These are phyloP conservation scores for Ustilago xerochloae DNA, from an alignment of 1,284 basidiomycete genomes.

Conservation along the genomic window DNA sequence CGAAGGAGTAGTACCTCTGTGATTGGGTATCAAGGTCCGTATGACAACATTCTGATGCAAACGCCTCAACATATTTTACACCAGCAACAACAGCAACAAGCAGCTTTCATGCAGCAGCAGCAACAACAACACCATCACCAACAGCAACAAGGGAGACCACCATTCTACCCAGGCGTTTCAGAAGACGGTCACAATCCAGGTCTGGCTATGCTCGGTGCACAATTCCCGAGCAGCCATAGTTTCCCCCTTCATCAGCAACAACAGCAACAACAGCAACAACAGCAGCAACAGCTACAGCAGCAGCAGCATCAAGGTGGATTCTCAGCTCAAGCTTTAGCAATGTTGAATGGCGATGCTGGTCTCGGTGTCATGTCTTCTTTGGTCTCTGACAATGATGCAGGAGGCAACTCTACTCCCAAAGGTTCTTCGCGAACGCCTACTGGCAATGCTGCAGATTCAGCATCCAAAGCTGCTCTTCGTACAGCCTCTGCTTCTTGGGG, in stretches of 20 bases:
- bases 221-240: slow-evolving; percentile 55
- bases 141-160: slow-evolving; percentile 17
- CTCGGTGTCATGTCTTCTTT: slow-evolving; percentile 21
- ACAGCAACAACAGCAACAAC: slow-evolving; percentile 9
- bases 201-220: slow-evolving; percentile 40
- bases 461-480: neutral
- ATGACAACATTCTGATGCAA: slow-evolving; percentile 28
- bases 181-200: slow-evolving; percentile 16
- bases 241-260: slow-evolving; percentile 26
- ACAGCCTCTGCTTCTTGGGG: neutral
- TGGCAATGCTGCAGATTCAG: neutral
- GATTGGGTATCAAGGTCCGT: slow-evolving; percentile 18
- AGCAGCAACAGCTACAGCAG: too few species aligned
- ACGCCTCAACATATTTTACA: slow-evolving; percentile 9
- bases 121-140: slow-evolving; percentile 10
- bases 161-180: slow-evolving; percentile 27
- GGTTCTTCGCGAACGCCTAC: slow-evolving; percentile 25
- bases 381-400: neutral
- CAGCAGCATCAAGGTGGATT: slow-evolving; percentile 11
- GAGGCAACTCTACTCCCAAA: slow-evolving; percentile 21
- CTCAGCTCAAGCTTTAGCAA: slow-evolving; percentile 31
- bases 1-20: slow-evolving; percentile 17
- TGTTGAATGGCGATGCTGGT: slow-evolving; percentile 39
- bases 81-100: slow-evolving; percentile 15
- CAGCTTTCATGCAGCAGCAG: too few species aligned